A percentile compares a stretch with the other conserved stretches of the same genome.
Evolutionary conservation across 345 rosid species (phyloP).

Genomic region (Psidium guajava): DNA sequence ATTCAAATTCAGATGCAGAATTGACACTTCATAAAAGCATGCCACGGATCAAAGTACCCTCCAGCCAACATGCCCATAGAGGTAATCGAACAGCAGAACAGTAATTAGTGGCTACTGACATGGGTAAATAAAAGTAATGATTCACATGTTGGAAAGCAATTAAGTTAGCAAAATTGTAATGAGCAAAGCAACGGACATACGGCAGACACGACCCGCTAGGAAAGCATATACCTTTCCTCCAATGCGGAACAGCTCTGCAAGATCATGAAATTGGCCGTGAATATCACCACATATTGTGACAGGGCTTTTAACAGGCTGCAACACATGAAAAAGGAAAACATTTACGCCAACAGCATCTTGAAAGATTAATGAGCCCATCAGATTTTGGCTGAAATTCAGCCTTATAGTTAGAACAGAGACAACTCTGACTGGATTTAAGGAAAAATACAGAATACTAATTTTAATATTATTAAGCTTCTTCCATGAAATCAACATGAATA

Average conservation of each 20-base stretch:
- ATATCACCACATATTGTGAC: slow-evolving; percentile 94
- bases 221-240: slow-evolving; percentile 68
- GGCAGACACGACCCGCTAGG: background rate
- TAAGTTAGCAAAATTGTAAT: background rate
- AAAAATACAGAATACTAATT: background rate
- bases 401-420: background rate
- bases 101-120: background rate
- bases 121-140: background rate
- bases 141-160: background rate
- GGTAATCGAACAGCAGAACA: background rate
- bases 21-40: background rate
- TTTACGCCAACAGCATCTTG: background rate
- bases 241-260: slow-evolving; percentile 89
- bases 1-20: background rate
- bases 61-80: background rate
- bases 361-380: background rate
- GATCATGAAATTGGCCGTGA: slow-evolving; percentile 95
- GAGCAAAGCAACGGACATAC: background rate
- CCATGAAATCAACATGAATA: background rate
- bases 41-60: background rate
- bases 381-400: background rate
- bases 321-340: background rate
- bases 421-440: background rate
- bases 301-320: slow-evolving; percentile 88
- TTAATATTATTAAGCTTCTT: background rate